Base-by-base conservation (phyloP, 495 filamentous ascomycete genomes). In the Xylaria intraflava region DNA sequence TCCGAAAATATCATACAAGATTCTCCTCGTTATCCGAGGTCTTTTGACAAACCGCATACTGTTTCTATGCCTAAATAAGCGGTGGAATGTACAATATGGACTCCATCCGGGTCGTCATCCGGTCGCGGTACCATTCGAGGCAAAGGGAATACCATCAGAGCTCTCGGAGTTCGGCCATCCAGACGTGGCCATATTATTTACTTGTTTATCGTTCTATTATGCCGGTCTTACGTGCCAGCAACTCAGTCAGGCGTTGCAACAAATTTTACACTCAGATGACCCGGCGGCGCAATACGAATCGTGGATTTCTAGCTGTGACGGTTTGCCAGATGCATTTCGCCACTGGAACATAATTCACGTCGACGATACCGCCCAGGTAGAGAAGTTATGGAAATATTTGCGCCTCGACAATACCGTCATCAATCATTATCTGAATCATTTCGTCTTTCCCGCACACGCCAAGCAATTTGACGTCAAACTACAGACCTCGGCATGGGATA, bases 141-240 rank as follows among this genome's bases (percentile, higher is more conserved):
- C 77, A 2, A 80, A 80, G 53, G 77, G 76, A 0, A 71, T 71
- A 5, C 77, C 77, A 1, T 73, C 70, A n/a, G 70, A 74, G 7
- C 64, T 70, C 30, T 71, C 76, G 6, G 77, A 81, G 55, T 81
- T 65, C 55, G 76, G 78, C 16, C 77, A 82, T 55, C 77, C 78
- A 3, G 78, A 82, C 58, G 77, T 79, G 5, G 70, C 76, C 8
- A 81, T 81, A 19, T 29, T 79, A 0, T 74, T 80, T 19, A 81
- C 78, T 0, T 78, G 72, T 36, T 58, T 82, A 2, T 64, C 72
- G 0, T 81, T 79, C 57, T 82, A 80, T 57, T 80, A 79, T 45
- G 59, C 64, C 12, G 76, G 78, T 6, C 45, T 82, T 0, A 67
- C 46, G 23, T 9, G 59, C 16, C 36, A 49, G 10, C 74, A 79